These are phyloP conservation scores for Pilasporangium apinafurcum DNA, from an alignment of 352 stramenopile species.

Conservation along the genomic window DNA sequence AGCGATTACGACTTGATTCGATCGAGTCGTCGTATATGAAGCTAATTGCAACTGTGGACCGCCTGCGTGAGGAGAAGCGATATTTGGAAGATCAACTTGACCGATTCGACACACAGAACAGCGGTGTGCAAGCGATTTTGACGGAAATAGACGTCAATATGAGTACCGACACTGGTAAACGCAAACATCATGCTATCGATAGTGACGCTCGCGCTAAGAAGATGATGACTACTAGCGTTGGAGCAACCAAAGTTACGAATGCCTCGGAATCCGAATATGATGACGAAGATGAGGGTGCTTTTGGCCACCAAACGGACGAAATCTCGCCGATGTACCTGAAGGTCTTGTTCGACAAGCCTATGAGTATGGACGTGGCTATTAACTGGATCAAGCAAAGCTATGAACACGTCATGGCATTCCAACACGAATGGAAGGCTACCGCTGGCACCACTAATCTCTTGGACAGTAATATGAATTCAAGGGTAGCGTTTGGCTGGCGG, in stretches of 20 bases:
- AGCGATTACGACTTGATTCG: no score
- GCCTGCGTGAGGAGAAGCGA: constrained; percentile 33
- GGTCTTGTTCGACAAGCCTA: constrained; percentile 30
- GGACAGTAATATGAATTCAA: constrained; percentile 38
- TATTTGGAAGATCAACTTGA: constrained; percentile 23
- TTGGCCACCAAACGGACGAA: constrained; percentile 7
- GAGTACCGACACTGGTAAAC: no score
- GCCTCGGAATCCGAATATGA: no score
- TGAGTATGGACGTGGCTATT: constrained; percentile 29
- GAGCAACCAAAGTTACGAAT: not conserved
- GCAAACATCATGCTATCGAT: no score
- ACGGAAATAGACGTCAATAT: constrained; percentile 37
- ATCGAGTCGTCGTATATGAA: no score
- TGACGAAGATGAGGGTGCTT: not conserved
- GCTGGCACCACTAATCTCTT: constrained; percentile 47
- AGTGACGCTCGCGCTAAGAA: no score
- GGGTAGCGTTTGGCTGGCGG: no score
- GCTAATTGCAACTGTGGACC: constrained; percentile 36
- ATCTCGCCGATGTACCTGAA: constrained; percentile 39
- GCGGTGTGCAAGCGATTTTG: constrained; percentile 44
- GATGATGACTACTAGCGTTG: not conserved
- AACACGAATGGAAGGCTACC: constrained; percentile 30
- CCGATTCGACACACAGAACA: constrained; percentile 43
- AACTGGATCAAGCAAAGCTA: constrained; percentile 46
- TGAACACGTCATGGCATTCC: constrained; percentile 55